phyloP scores from a whole-genome alignment of 176 grass and related monocot species.

The Aegilops longissima region DNA sequence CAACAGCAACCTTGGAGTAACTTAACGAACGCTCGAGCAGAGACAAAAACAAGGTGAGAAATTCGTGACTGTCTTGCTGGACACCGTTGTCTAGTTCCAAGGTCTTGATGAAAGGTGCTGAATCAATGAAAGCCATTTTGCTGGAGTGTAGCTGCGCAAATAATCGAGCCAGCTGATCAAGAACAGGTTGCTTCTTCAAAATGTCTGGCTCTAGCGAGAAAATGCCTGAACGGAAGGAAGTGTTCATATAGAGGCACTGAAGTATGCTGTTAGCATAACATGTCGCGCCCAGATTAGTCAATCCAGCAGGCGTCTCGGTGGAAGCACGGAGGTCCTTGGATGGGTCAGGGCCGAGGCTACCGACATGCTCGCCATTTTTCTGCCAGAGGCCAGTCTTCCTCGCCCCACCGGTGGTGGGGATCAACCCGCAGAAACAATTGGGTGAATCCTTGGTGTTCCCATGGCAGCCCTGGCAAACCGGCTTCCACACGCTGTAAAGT shows the following conservation, averaged over 20 bases:
- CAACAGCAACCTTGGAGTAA: conserved; percentile 72
- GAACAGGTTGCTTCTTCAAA: conserved; percentile 72
- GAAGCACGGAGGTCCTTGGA: conserved; percentile 69
- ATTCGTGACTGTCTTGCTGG: conserved; percentile 96
- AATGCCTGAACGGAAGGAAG: conserved; percentile 68
- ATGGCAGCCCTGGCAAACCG: conserved; percentile 80
- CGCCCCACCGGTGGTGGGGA: conserved; percentile 58
- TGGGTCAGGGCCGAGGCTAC: conserved; percentile 65
- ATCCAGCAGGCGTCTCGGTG: conserved; percentile 72
- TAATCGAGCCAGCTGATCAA: conserved; percentile 77
- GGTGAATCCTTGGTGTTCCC: conserved; percentile 88
- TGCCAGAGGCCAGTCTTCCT: conserved; percentile 85
- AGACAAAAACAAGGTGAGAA: conserved; percentile 93
- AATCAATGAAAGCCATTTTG: conserved; percentile 86
- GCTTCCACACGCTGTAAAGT: conserved; percentile 69
- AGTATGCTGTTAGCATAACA: conserved; percentile 99
- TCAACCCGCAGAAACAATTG: conserved; percentile 91
- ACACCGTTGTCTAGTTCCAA: conserved; percentile 93
- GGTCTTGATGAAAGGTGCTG: conserved; percentile 79
- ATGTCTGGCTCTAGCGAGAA: conserved; percentile 79
- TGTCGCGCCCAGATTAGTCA: conserved; percentile 92
- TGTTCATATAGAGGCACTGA: conserved; percentile 99
- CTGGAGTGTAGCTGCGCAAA: conserved; percentile 88
- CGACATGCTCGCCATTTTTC: conserved; percentile 69
- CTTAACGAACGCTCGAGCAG: conserved; percentile 79